A percentile compares a stretch with the other conserved stretches of the same genome.
Conservation (phyloP, 2,329 filamentous ascomycete genomes). For the Chalaropsis thielavioides region DNA sequence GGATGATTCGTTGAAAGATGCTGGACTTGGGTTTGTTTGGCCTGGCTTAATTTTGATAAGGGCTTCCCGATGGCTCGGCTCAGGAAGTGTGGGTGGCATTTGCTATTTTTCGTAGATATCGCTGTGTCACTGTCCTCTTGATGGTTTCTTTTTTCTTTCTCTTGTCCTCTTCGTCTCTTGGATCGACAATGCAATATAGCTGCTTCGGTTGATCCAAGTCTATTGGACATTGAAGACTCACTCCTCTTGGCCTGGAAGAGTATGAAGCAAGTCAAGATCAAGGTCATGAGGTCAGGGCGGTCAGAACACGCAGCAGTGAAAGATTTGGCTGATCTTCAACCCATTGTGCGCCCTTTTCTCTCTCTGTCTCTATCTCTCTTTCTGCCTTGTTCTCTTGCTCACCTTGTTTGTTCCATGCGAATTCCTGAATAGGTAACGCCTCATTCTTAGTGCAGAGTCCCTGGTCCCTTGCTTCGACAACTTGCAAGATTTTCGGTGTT, state of each 20-base stretch:
- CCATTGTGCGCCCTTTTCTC: background rate
- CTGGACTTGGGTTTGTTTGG: background rate
- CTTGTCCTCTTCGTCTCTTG: no score
- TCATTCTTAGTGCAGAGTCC: background rate
- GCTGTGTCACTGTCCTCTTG: no score
- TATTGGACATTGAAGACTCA: background rate
- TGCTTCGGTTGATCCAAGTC: background rate
- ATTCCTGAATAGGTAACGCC: background rate
- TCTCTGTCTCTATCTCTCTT: background rate
- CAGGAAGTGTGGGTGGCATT: no score
- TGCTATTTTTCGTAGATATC: no score
- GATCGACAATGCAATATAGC: background rate
- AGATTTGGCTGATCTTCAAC: background rate
- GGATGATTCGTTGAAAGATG: background rate
- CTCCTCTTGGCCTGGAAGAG: background rate
- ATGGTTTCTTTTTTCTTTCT: no score
- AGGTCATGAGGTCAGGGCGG: background rate
- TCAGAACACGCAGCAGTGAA: background rate
- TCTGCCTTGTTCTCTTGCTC: background rate
- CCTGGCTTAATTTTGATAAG: background rate
- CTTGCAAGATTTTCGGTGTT: slow-evolving; percentile 3
- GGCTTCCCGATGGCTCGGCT: background rate
- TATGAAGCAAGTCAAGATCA: background rate
- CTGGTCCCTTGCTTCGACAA: background rate
- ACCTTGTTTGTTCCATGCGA: background rate